Conservation (phyloP, 2,329 filamentous ascomycete species). For the Cryphonectria japonica region DNA sequence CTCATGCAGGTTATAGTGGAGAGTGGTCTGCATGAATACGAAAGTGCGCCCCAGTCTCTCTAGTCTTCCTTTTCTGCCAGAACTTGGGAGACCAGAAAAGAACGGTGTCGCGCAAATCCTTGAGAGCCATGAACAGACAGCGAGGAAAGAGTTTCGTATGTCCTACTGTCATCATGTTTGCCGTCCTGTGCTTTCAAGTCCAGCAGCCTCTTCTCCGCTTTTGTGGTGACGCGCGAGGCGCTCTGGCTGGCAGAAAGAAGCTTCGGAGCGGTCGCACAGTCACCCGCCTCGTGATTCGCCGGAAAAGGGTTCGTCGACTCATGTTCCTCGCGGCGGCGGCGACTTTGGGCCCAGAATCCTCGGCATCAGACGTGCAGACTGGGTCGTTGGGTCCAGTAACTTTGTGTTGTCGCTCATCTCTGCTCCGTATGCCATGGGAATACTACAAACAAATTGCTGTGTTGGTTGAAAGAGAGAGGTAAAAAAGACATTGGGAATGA, state of each 20-base stretch:
- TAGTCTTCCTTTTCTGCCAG: background rate
- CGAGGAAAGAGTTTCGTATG: background rate
- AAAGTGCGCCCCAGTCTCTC: conserved; percentile 26
- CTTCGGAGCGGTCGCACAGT: conserved; percentile 17
- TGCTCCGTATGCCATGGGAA: conserved; percentile 14
- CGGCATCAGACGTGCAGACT: conserved; percentile 17
- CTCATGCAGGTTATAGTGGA: background rate
- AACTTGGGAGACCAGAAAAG: background rate
- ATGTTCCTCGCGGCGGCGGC: conserved; percentile 14
- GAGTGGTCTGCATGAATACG: conserved; percentile 16
- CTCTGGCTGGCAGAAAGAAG: conserved; percentile 18
- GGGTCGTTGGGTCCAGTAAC: background rate
- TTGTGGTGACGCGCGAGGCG: conserved; percentile 12
- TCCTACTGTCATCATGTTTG: background rate
- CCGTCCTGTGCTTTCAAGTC: background rate
- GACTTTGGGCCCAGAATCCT: conserved; percentile 13
- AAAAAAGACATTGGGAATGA: background rate
- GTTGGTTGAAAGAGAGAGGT: background rate
- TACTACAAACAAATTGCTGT: background rate
- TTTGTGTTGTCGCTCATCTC: conserved; percentile 7
- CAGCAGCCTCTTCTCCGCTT: background rate
- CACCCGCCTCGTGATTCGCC: conserved; percentile 22
- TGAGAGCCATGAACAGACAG: background rate
- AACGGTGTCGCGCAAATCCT: conserved; percentile 15
- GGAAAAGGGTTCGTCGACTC: conserved; percentile 24